Evolutionary conservation across 2,329 filamentous ascomycete species (phyloP), one percentile per base, ranked within the genome.

Genomic region (Hypocreales sp.): DNA sequence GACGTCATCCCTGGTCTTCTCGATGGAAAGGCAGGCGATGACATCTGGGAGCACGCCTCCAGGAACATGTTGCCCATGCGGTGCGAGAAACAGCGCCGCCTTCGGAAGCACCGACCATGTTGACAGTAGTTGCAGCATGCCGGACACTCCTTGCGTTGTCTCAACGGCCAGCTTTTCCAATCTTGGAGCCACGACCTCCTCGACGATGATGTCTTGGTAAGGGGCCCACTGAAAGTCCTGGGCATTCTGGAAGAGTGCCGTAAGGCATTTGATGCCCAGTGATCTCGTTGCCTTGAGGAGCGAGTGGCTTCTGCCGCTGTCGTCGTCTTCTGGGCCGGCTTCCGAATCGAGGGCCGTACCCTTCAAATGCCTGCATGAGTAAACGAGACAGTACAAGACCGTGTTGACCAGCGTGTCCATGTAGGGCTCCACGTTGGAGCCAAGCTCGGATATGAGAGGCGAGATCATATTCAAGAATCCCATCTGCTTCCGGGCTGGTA

Each of bases 381-480:
- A 69, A 24, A 92, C 64, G 16, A 90, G 58, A 46, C 84, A 94
- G 46, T 84, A 87, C 1, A 95, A 56, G 1, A 92, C 64, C 1
- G 83, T 71, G 40, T 87, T 74, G 35, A 87, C 61, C 5, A 95
- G 61, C 9, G 65, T 67, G 11, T 67, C 58, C 26, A 77, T 66
- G 40, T 80, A 87, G 1, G 72, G 67, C 3, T 62, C 52, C 29
- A 92, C 71, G 29, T 75, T 76, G 5, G 67, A 72, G 28, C 86
- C 83, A 20, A 95, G 67, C 28, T 90, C 83, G 31, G 79, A 78
- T 33, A 95, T 72, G 47, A 95, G 72, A 8, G 87, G 74, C 33
- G 84, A 76, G 26, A 90, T 64, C 82, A 95, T 90, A 46, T 92
- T 92, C 27, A 93, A 58, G 46, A 94, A 72, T 59, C 92, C 90